Evolutionary conservation across 768 basidiomycete genomes (phyloP), one percentile per base, ranked within the genome.

Genomic region (button mushroom (Agaricus bisporus)): DNA sequence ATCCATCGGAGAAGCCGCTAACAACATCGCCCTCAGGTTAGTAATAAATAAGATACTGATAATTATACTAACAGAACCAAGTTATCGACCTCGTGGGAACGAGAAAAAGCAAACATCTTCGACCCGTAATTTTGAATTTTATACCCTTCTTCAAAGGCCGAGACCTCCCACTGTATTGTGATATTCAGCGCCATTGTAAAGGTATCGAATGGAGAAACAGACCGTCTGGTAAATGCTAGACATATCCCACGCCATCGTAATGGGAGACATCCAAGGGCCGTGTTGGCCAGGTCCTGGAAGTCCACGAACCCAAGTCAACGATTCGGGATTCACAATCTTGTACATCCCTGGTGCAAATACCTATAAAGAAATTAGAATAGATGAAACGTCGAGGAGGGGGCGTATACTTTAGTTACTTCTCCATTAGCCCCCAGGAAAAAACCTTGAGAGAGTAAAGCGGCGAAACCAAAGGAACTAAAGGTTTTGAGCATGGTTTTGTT

Each of bases 211-310:
- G 15, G 18, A 43, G 17, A 2, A 10, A 22, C 37, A 15, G 28
- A 53, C 51, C 44, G 17, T 41, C 18, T 45, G 45, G 18, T 53
- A 53, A 7, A 5, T 17, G 28, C 37, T 41, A 10, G 41, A 32
- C 6, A 35, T 20, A 1, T 53, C 17, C 8, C 14, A 36, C 3
- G 35, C 37, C 38, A 53, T 39, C 1, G 41, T 53, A 25, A 53
- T 41, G 1, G n/a, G 1, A 4, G 51, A 11, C 26, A 32, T 38
- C 51, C 51, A 53, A 6, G 51, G 51, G 17, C 51, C 51, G 20
- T 46, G 51, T 18, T 38, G 51, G n/a, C 51, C 51, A 9, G 48
- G 37, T 5, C 51, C 51, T 5, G 51, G 51, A 35, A 43, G 14
- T 5, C 46, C 46, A 22, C 45, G 51, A 20, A 44, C 51, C 37